These are phyloP conservation scores for Trypanosoma lewisi DNA, from an alignment of 208 protist species.

Conservation along the genomic window DNA sequence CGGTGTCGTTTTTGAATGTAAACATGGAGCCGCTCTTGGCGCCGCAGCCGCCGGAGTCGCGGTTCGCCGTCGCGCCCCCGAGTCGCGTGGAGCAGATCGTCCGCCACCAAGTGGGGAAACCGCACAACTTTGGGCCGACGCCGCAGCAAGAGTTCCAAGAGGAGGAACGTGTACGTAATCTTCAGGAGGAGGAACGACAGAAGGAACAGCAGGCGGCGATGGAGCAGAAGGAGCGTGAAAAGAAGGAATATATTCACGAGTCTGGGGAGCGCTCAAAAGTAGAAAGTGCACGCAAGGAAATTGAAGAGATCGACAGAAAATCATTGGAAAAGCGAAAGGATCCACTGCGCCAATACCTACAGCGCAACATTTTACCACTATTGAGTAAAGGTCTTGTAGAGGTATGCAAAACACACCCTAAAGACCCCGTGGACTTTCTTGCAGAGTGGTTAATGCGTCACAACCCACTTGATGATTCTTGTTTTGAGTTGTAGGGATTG, in stretches of 20 bases:
- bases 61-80: constrained; percentile 36
- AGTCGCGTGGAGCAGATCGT: constrained; percentile 42
- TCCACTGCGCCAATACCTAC: constrained; percentile 88
- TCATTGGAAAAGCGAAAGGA: constrained; percentile 81
- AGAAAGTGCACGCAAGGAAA: constrained; percentile 28
- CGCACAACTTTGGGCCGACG: constrained; percentile 90
- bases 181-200: constrained; percentile 37
- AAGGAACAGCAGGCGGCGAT: constrained; percentile 30
- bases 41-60: constrained; percentile 59
- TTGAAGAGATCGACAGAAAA: constrained; percentile 66
- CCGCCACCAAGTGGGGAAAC: constrained; percentile 61
- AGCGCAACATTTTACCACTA: constrained; percentile 90
- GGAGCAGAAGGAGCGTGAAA: constrained; percentile 27
- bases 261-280: constrained; percentile 17
- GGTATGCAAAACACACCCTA: constrained; percentile 86
- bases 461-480: constrained; percentile 88
- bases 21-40: constrained; percentile 64
- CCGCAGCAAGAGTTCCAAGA: constrained; percentile 76
- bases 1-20: constrained; percentile 45
- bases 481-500: constrained; percentile 56
- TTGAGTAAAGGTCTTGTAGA: constrained; percentile 93
- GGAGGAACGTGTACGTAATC: constrained; percentile 39
- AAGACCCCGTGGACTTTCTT: constrained; percentile 94
- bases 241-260: constrained; percentile 21
- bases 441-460: constrained; percentile 91